Conservation (phyloP, 306 rosid species). For the Castanea sativa region DNA sequence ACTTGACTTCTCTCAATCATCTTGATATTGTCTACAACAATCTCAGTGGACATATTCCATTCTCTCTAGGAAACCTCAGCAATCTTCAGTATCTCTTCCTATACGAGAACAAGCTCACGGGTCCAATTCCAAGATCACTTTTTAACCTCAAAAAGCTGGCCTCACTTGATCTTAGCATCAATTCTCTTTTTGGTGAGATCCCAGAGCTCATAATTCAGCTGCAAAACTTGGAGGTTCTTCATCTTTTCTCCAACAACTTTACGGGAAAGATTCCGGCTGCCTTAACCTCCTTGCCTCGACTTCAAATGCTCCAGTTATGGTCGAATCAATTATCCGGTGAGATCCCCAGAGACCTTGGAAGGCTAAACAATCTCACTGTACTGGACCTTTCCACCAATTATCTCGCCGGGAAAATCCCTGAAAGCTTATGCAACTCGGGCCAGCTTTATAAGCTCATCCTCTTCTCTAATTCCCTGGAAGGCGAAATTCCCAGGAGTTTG, state of each 20-base stretch:
- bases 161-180: slow-evolving; percentile 86
- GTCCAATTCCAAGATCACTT: slow-evolving; percentile 55
- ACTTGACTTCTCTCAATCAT: slow-evolving; percentile 51
- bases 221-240: slow-evolving; percentile 69
- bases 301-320: slow-evolving; percentile 93
- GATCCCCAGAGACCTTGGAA: slow-evolving; percentile 72
- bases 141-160: slow-evolving; percentile 51
- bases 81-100: slow-evolving; percentile 70
- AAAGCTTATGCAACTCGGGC: slow-evolving; percentile 52
- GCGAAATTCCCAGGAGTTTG: slow-evolving; percentile 52
- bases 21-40: slow-evolving; percentile 90
- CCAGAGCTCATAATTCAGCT: slow-evolving; percentile 53
- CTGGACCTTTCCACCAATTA: slow-evolving; percentile 79
- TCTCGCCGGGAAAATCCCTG: slow-evolving; percentile 69
- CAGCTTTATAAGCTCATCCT: slow-evolving; percentile 79
- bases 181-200: slow-evolving; percentile 70
- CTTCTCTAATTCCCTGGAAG: slow-evolving; percentile 67
- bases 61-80: slow-evolving; percentile 61
- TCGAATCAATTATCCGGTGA: slow-evolving; percentile 72
- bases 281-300: slow-evolving; percentile 55
- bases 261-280: slow-evolving; percentile 60
- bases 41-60: slow-evolving; percentile 70
- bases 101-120: slow-evolving; percentile 73
- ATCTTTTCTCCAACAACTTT: slow-evolving; percentile 77
- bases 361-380: slow-evolving; percentile 64